Percentiles rank a stretch among this genome's conserved stretches.
Conservation (phyloP, 2,329 filamentous ascomycete species). For the Aspergillus neotritici region DNA sequence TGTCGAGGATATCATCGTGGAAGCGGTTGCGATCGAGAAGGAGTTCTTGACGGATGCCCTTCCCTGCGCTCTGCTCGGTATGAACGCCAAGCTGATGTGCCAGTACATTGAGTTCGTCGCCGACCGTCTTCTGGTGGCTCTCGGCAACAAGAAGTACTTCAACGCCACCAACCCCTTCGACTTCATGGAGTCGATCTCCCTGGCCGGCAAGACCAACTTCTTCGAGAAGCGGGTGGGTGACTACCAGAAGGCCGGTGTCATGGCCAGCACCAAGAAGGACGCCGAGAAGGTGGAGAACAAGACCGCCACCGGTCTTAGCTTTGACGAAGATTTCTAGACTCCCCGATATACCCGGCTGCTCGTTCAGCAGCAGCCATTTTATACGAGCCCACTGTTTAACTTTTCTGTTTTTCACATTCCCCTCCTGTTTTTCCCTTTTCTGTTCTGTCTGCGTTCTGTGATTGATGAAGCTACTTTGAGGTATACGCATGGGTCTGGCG, state of each 20-base stretch:
- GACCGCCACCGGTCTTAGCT: slow-evolving; percentile 60
- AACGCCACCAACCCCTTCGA: slow-evolving; percentile 94
- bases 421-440: slow-evolving; percentile 7
- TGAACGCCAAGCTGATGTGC: slow-evolving; percentile 97
- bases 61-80: slow-evolving; percentile 86
- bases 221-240: slow-evolving; percentile 99
- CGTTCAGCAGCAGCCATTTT: slow-evolving; percentile 14
- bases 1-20: slow-evolving; percentile 82
- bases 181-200: slow-evolving; percentile 99
- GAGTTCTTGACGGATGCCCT: slow-evolving; percentile 97
- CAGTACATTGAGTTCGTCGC: slow-evolving; percentile 99
- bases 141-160: slow-evolving; percentile 93
- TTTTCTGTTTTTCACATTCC: too few species aligned
- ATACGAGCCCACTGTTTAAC: slow-evolving; percentile 18
- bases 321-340: slow-evolving; percentile 92
- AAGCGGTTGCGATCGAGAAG: slow-evolving; percentile 91
- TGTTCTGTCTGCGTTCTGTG: slow-evolving; percentile 18
- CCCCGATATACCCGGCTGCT: slow-evolving; percentile 18
- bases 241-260: slow-evolving; percentile 99
- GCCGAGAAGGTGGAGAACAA: slow-evolving; percentile 45
- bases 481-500: slow-evolving; percentile 33
- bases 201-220: slow-evolving; percentile 99
- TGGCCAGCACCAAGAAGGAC: slow-evolving; percentile 81
- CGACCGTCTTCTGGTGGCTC: slow-evolving; percentile 84
- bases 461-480: slow-evolving; percentile 24